phyloP scores from a whole-genome alignment of 2,329 filamentous ascomycete genomes.

The Colletotrichum sp. region DNA sequence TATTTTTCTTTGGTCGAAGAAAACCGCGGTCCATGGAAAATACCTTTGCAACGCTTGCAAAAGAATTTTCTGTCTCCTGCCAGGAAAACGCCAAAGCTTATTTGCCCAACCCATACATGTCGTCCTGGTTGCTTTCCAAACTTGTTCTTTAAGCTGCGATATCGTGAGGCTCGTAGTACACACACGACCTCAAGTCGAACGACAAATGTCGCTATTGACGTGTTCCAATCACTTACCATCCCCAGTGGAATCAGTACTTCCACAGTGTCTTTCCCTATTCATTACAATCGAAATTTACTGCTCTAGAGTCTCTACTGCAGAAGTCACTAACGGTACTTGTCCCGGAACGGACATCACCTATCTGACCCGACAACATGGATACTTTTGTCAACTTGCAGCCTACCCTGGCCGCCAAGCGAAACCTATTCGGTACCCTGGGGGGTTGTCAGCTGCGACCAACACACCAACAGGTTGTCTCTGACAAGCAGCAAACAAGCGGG shows the following conservation, averaged over 20 bases:
- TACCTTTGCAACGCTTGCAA: not conserved
- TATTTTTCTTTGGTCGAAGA: not conserved
- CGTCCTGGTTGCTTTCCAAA: not conserved
- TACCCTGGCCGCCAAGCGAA: not conserved
- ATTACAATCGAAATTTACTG: rapidly evolving
- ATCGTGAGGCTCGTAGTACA: not conserved
- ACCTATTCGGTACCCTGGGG: not conserved
- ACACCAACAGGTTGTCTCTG: not conserved
- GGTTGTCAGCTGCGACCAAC: not conserved
- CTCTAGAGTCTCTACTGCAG: rapidly evolving
- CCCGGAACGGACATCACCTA: not conserved
- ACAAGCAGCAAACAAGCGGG: not conserved
- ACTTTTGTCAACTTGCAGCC: not conserved
- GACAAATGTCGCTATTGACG: not conserved
- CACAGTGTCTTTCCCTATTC: rapidly evolving
- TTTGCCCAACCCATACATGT: not conserved
- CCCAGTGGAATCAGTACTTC: rapidly evolving
- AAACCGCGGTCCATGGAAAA: not conserved
- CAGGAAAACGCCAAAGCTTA: not conserved
- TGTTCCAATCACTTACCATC: not conserved
- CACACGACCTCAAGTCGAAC: not conserved
- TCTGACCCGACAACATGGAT: not conserved
- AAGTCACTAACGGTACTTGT: not conserved
- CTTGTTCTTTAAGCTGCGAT: not conserved
- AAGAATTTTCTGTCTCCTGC: not conserved